phyloP scores from a whole-genome alignment of 208 protist genomes.

The Acanthamoeba sp. region DNA sequence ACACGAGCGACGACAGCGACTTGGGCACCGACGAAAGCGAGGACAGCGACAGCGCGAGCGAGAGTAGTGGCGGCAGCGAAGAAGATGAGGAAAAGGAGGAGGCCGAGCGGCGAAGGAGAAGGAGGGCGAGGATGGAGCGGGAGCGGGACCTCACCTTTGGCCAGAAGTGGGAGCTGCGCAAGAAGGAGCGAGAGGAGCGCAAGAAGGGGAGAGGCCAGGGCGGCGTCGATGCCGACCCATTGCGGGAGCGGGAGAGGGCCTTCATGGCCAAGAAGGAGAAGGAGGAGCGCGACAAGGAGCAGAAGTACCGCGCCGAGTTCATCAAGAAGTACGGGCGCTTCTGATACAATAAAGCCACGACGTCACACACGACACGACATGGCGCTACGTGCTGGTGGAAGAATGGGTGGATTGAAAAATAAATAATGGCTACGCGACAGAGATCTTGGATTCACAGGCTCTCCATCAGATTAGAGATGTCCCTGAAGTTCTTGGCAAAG shows the following conservation, averaged over 20 bases:
- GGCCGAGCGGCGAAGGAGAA: background rate
- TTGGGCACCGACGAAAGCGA: background rate
- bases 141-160: constrained; percentile 49
- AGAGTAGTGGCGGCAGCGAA: background rate
- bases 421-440: background rate
- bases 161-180: constrained; percentile 42
- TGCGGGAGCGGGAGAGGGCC: constrained; percentile 40
- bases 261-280: constrained; percentile 54
- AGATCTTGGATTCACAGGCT: background rate
- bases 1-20: background rate
- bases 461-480: constrained; percentile 68
- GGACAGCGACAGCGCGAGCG: background rate
- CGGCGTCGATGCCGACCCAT: background rate
- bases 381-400: background rate
- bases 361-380: too few species aligned
- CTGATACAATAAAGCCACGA: too few species aligned
- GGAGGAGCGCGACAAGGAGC: constrained; percentile 11
- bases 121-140: background rate
- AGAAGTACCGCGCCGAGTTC: constrained; percentile 31
- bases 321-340: constrained; percentile 8
- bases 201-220: background rate
- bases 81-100: background rate
- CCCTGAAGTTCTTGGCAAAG: constrained; percentile 64
- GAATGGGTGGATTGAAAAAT: background rate
- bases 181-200: background rate